Conservation (phyloP, 1,139 yeast species). For the Meyerozyma guilliermondii region DNA sequence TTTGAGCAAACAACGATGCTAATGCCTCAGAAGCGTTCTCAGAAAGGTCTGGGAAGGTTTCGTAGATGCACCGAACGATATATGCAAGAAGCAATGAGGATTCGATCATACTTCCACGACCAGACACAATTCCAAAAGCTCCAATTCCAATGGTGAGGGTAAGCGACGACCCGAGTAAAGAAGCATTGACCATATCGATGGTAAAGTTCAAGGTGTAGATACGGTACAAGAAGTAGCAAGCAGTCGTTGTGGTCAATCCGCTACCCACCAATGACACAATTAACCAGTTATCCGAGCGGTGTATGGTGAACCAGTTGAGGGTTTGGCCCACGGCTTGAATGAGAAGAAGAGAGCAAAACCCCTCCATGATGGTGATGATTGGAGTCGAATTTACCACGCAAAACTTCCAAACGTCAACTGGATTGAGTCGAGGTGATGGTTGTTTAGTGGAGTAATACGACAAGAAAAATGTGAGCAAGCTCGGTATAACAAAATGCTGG, state of each 20-base stretch:
- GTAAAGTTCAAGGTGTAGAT: conserved; percentile 75
- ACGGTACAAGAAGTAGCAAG: conserved; percentile 74
- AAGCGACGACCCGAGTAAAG: conserved; percentile 78
- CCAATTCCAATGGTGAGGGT: conserved; percentile 74
- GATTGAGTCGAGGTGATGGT: conserved; percentile 13
- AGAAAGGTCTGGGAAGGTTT: conserved; percentile 79
- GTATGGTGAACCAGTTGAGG: conserved; percentile 63
- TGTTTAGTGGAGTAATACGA: conserved; percentile 41
- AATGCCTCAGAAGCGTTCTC: conserved; percentile 42
- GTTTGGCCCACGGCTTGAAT: conserved; percentile 91
- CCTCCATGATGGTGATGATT: conserved; percentile 82
- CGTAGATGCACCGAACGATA: conserved; percentile 87
- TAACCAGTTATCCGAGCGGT: conserved; percentile 74
- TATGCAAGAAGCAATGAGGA: conserved; percentile 82
- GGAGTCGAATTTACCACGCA: conserved; percentile 79
- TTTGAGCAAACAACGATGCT: conserved; percentile 32
- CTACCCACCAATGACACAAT: conserved; percentile 69
- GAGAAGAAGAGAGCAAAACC: conserved; percentile 82
- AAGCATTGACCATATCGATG: conserved; percentile 69
- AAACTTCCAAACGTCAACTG: conserved; percentile 53
- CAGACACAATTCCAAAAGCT: conserved; percentile 76
- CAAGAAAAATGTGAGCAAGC: conserved; percentile 68
- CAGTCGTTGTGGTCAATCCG: conserved; percentile 70
- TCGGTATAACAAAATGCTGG: conserved; percentile 81
- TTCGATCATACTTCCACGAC: conserved; percentile 84